A percentile compares a stretch with the other conserved stretches of the same genome.
Evolutionary conservation across 345 rosid genomes (phyloP).

Genomic region (Gossypium anomalum): DNA sequence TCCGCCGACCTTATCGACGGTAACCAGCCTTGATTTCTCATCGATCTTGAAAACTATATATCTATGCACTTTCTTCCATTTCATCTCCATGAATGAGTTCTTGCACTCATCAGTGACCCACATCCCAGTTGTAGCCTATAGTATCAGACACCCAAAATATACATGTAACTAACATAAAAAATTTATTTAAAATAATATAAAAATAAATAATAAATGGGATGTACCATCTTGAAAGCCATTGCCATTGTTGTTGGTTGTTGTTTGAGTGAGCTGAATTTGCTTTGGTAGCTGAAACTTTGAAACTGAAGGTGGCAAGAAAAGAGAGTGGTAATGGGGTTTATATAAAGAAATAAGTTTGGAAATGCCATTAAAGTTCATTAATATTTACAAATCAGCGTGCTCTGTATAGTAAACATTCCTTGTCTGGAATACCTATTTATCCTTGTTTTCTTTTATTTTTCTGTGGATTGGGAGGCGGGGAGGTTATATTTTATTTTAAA

Average conservation of each 20-base stretch:
- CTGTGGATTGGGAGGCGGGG: no score
- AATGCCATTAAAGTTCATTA: no score
- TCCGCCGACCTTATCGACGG: neutral
- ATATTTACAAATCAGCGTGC: no score
- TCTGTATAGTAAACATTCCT: no score
- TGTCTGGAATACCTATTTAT: no score
- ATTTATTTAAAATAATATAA: no score
- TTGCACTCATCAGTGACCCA: neutral
- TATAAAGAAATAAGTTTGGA: no score
- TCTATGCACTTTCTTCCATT: neutral
- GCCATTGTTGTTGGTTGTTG: neutral
- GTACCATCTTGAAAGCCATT: neutral
- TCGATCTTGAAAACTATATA: neutral
- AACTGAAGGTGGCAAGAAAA: neutral
- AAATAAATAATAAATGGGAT: neutral
- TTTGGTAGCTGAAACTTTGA: neutral
- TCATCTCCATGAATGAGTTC: neutral
- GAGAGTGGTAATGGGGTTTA: neutral
- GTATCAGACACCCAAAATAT: neutral
- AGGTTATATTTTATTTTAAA: no score
- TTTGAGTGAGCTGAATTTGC: neutral
- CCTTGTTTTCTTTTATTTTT: no score
- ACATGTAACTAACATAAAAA: no score
- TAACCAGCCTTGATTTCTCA: neutral
- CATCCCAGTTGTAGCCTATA: neutral